Evolutionary conservation across 176 grass and related monocot species (phyloP), one percentile per base, ranked within the genome.

Genomic region (Raddia guianensis): DNA sequence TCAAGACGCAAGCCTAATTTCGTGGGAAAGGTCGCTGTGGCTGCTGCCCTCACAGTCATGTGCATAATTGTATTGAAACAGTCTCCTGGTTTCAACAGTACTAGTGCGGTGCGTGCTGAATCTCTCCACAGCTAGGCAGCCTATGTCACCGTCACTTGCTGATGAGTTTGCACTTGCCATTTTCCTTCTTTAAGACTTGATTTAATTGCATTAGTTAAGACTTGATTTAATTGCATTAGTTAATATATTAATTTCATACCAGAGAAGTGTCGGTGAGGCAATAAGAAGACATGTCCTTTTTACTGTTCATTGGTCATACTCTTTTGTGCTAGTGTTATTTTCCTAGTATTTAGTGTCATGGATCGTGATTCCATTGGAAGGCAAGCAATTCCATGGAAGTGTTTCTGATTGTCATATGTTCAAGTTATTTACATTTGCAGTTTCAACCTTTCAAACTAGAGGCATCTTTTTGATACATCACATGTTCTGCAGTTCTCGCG

Each of bases 21-120:
- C 68, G 18, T 81, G 1, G 89, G 89, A 56, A 94, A 91, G 85
- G 71, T 94, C 61, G 33, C 82, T 16, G 85, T 91, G 55, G 92
- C 68, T 32, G 89, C 56, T 47, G 57, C 80, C 2, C 77, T 94
- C 43, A 91, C 86, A 5, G 74, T 86, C 81, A 89, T 91, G 64
- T 94, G 92, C 84, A 89, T 94, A 52, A 56, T 91, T 63, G 82
- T 94, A 62, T 64, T 94, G 64, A 94, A 91, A 80, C 92, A 94
- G 63, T 89, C 86, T 55, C 92, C 92, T 72, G 73, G 80, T 70
- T 94, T 94, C 55, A 55, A 50, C 47, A 63, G 77, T 49, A 74
- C 80, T 11, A 87, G 81, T 63, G 84, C 68, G 86, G 92, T 94
- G 80, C 47, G 92, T 82, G 32, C 63, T 70, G 72, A 78, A 66